A percentile compares a stretch with the other conserved stretches of the same genome.
Evolutionary conservation across 768 basidiomycete species (phyloP).

Genomic region (Podaxis sp.): DNA sequence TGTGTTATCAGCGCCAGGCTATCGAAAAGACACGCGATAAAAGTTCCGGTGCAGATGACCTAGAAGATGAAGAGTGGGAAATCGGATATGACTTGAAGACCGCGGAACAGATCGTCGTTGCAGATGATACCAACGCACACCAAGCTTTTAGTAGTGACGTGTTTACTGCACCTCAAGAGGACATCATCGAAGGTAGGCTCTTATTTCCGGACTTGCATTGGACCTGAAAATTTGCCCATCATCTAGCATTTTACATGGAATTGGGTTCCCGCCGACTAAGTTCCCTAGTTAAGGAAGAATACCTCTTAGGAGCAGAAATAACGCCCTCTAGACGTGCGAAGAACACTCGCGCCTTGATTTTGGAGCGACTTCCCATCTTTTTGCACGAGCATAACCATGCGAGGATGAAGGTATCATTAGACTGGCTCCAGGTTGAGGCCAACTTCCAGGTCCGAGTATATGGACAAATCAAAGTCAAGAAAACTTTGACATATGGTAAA

Average conservation of each 20-base stretch:
- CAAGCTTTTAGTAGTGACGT: slow-evolving; percentile 77
- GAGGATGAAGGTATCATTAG: slow-evolving; percentile 55
- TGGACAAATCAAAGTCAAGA: slow-evolving; percentile 60
- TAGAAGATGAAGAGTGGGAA: slow-evolving; percentile 67
- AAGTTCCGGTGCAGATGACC: slow-evolving; percentile 22
- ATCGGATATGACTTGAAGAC: slow-evolving; percentile 67
- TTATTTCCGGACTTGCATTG: not conserved
- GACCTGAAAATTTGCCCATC: slow-evolving; percentile 5
- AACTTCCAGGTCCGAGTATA: slow-evolving; percentile 74
- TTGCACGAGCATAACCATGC: slow-evolving; percentile 84
- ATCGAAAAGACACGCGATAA: slow-evolving; percentile 27
- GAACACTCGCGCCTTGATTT: slow-evolving; percentile 58
- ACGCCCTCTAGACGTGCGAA: slow-evolving; percentile 42
- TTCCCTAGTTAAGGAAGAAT: slow-evolving; percentile 73
- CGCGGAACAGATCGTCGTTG: slow-evolving; percentile 72
- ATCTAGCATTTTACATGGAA: slow-evolving; percentile 65
- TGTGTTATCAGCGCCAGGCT: slow-evolving; percentile 66
- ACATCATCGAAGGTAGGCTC: slow-evolving; percentile 73
- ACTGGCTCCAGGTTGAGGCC: slow-evolving; percentile 59
- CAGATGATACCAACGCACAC: slow-evolving; percentile 82
- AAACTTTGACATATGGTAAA: slow-evolving; percentile 54
- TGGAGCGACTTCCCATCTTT: slow-evolving; percentile 88
- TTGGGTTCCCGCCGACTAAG: slow-evolving; percentile 79
- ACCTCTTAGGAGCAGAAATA: slow-evolving; percentile 56
- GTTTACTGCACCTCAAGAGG: slow-evolving; percentile 85